Evolutionary conservation across 768 basidiomycete species (phyloP), one percentile per base, ranked within the genome.

Genomic region (Russula compacta): DNA sequence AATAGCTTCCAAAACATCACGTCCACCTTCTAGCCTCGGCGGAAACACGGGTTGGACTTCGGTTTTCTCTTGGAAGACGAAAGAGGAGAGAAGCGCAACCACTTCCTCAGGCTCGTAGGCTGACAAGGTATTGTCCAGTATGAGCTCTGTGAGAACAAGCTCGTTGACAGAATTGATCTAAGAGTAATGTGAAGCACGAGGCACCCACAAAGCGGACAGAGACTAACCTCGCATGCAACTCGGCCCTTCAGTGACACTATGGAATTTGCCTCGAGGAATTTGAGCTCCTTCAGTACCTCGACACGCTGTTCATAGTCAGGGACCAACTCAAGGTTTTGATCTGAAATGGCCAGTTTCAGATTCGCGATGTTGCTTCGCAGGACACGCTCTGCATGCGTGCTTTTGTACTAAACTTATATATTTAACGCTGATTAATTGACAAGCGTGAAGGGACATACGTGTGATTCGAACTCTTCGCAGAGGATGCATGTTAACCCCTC

Each of bases 121-220:
- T 6, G 92, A 92, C 33, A 98, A 77, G 0, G 90, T 89, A 69
- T 99, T 99, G 69, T 99, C 97, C 54, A 98, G 80, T 58, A 99
- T 95, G 53, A 99, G 82, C 69, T 99, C 97, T 0, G 97, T 99
- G 50, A 98, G 78, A 51, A 99, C 83, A 29, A 99, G 88, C 69
- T 98, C 97, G 64, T 92, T 92, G n/a, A 89, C 92, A 7, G 95
- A 98, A 71, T 99, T 99, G 71, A 99, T 98, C 95, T 98, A 68
- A n/a, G 40, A 44, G 35, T 40, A 19, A 36, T 36, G 38, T 58
- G 51, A 42, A 7, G 35, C 8, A 21, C 5, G 14, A 10, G 17
- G 39, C 8, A 15, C 10, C 21, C 36, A 48, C 21, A 38, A 21
- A 50, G 40, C 14, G 1, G 33, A 29, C 53, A 4, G 14, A 17